Evolutionary conservation across 169 alveolate genomes (phyloP).

Genomic region (Babesia divergens): DNA sequence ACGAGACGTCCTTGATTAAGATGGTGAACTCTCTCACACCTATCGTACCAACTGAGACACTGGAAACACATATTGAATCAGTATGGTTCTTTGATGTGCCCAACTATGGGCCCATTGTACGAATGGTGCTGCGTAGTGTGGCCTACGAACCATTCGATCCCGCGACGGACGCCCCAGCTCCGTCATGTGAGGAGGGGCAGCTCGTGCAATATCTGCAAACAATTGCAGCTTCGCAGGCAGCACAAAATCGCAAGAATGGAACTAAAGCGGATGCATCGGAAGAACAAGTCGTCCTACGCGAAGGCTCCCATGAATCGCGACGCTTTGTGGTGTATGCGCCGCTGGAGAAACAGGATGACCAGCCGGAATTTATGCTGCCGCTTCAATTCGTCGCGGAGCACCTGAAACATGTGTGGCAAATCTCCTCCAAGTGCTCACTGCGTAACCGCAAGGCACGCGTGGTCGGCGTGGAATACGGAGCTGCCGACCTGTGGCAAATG

Average conservation of each 20-base stretch:
- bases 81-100: slow-evolving; percentile 28
- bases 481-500: slow-evolving; percentile 22
- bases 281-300: not conserved
- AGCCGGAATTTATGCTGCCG: slow-evolving; percentile 14
- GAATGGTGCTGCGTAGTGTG: slow-evolving; percentile 8
- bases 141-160: not conserved
- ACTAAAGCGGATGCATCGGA: not conserved
- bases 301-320: not conserved
- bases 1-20: not conserved
- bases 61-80: slow-evolving; percentile 9
- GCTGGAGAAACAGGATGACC: not conserved
- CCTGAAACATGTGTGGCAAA: slow-evolving; percentile 1
- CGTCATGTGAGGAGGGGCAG: not conserved
- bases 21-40: not conserved
- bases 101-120: not conserved
- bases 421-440: not conserved
- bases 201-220: slow-evolving; percentile 13
- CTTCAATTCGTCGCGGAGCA: slow-evolving; percentile 3
- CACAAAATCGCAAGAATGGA: not conserved
- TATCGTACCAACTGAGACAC: slow-evolving; percentile 10
- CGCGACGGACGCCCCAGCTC: not conserved
- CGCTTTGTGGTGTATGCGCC: slow-evolving; percentile 31
- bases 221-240: not conserved
- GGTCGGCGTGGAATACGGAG: not conserved
- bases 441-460: not conserved